phyloP scores from a whole-genome alignment of 805 yeast species.

The Wickerhamomyces ciferrii region DNA sequence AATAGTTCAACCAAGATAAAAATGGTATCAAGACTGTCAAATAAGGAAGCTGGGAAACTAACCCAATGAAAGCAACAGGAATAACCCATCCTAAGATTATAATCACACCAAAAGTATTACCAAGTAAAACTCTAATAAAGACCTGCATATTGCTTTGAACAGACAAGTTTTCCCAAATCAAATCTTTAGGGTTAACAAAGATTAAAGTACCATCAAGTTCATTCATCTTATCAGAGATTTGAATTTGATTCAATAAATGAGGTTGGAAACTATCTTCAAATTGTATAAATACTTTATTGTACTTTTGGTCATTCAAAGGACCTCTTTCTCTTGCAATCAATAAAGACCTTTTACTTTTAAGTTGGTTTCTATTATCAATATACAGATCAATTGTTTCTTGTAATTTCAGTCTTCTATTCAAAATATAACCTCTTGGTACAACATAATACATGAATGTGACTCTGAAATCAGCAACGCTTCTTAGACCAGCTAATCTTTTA shows the following conservation, averaged over 20 bases:
- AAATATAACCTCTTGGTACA: conserved; percentile 2
- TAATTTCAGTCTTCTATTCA: background rate
- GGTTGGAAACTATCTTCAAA: conserved; percentile 56
- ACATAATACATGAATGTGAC: conserved; percentile 3
- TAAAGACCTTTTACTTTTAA: conserved; percentile 7
- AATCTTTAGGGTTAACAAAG: conserved; percentile 60
- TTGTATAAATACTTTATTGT: conserved; percentile 52
- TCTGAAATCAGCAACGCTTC: conserved; percentile 6
- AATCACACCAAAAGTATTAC: conserved; percentile 39
- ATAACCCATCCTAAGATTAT: conserved; percentile 68
- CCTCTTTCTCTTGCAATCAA: conserved; percentile 15
- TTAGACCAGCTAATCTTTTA: background rate
- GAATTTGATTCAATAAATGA: conserved; percentile 57
- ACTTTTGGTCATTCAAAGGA: conserved; percentile 20
- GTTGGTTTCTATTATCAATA: conserved; percentile 4
- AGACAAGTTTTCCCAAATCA: conserved; percentile 64
- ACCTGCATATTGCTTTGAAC: conserved; percentile 30
- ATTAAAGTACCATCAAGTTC: conserved; percentile 37
- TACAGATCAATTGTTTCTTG: background rate
- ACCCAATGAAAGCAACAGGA: conserved; percentile 78
- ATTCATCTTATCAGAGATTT: conserved; percentile 39
- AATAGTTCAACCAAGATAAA: conserved; percentile 44
- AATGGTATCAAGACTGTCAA: conserved; percentile 58
- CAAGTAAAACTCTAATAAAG: conserved; percentile 34
- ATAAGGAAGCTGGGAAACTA: conserved; percentile 69